Percentiles rank a stretch among this genome's conserved stretches.
phyloP scores from a whole-genome alignment of 2,329 filamentous ascomycete genomes.

The Lachnellula cervina region DNA sequence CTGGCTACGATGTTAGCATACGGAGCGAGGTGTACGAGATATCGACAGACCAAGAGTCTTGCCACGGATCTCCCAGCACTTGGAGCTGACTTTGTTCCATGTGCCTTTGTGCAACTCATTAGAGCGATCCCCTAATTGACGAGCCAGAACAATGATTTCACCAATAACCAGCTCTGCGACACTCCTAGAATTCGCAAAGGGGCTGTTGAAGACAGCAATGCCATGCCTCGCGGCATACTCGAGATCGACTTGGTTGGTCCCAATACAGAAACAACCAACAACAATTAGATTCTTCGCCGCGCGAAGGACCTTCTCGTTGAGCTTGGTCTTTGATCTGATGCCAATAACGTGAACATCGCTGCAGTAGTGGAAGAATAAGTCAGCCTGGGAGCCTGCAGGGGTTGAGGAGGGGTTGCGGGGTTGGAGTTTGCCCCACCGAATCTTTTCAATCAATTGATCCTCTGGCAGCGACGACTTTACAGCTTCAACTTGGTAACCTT shows the following conservation, averaged over 20 bases:
- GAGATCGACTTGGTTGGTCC: slow-evolving; percentile 91
- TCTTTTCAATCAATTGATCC: slow-evolving; percentile 94
- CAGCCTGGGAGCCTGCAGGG: slow-evolving; percentile 9
- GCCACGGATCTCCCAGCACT: slow-evolving; percentile 97
- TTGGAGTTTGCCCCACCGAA: slow-evolving; percentile 55
- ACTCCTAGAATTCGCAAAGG: slow-evolving; percentile 95
- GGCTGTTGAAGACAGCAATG: slow-evolving; percentile 98
- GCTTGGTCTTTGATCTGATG: slow-evolving; percentile 95
- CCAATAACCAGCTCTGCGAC: slow-evolving; percentile 94
- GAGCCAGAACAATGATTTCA: slow-evolving; percentile 86
- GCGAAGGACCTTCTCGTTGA: slow-evolving; percentile 76
- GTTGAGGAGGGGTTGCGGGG: slow-evolving; percentile 5
- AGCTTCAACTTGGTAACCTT: slow-evolving; percentile 95
- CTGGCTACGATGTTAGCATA: slow-evolving; percentile 34
- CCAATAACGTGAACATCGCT: slow-evolving; percentile 96
- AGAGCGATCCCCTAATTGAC: slow-evolving; percentile 88
- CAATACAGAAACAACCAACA: slow-evolving; percentile 97
- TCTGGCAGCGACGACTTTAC: slow-evolving; percentile 87
- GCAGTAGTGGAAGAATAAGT: not conserved
- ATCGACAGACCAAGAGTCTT: slow-evolving; percentile 74
- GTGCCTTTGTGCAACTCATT: slow-evolving; percentile 89
- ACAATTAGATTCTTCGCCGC: slow-evolving; percentile 94
- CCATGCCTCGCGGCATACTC: slow-evolving; percentile 76
- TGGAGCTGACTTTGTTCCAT: slow-evolving; percentile 97
- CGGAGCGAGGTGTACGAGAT: not conserved